Evolutionary conservation across 2,329 filamentous ascomycete species (phyloP), one percentile per base, ranked within the genome.

Genomic region (Uncinocarpus reesii): DNA sequence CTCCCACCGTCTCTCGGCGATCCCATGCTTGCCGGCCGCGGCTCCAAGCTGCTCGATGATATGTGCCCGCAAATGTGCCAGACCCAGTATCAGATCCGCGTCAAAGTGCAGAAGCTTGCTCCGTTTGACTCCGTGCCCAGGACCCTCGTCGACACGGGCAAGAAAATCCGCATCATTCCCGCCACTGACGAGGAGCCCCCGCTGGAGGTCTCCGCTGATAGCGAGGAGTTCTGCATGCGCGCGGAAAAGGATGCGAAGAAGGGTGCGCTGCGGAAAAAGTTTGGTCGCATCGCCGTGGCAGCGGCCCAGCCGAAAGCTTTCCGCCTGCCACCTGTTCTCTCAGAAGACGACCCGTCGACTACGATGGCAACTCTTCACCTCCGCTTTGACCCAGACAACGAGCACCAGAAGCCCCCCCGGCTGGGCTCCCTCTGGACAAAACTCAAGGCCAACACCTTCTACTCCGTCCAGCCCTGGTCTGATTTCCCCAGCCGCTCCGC

Each of bases 1-100:
- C 68, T 82, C 0, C 80, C 80, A 1, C 80, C 80, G 2, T 79
- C 73, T 21, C 64, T 83, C 16, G 80, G 80, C 10, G 79, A 81
- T 49, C 65, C 72, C 7, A 72, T 73, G 56, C 61, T 75, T n/a
- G 67, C 71, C 38, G 70, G 69, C 20, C 68, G 72, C 52, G 73
- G 73, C 7, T 69, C 67, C 29, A 64, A 64, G 2, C 60, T 77
- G 15, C 66, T 78, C 34, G 78, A 83, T 57, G 80, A 83, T 55
- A 66, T 82, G 58, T 68, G 76, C 1, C 80, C 80, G 0, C 72
- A 78, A 7, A 82, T 83, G 79, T 68, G 71, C 28, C 76, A 71
- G 57, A 74, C 83, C 38, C 65, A 67, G 1, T 84, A 83, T 56
- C 69, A 67, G 1, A 67, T 83, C 49, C 68, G 71, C 28, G 71